These are phyloP conservation scores for Morella rubra DNA, from an alignment of 306 rosid genomes.

Conservation along the genomic window DNA sequence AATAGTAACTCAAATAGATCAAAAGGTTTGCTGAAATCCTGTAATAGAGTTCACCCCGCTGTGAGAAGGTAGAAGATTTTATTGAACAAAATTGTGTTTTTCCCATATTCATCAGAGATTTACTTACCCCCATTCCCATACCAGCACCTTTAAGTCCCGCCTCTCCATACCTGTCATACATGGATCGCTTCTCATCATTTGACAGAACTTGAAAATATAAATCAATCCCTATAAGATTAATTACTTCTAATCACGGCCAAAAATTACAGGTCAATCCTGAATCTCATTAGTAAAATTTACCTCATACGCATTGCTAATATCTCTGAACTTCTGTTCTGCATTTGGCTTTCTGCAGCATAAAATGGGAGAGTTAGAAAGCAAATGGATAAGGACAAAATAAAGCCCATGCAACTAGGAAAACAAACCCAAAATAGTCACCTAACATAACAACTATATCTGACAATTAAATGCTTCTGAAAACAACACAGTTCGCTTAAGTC, in stretches of 20 bases:
- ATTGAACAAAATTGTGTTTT: neutral
- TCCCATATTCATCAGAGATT: conserved; percentile 13
- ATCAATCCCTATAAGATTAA: conserved; percentile 21
- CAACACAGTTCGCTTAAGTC: too few species aligned
- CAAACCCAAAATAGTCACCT: conserved; percentile 1
- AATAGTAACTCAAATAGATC: conserved; percentile 61
- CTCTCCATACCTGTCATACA: conserved; percentile 93
- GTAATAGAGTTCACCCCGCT: conserved; percentile 7
- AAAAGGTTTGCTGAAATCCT: conserved; percentile 70
- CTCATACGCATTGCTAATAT: conserved; percentile 94
- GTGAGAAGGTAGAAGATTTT: conserved; percentile 14
- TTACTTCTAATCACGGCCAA: conserved; percentile 10
- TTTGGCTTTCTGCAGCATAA: conserved; percentile 68
- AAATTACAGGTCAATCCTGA: conserved; percentile 21
- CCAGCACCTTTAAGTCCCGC: conserved; percentile 95
- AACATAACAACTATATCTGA: neutral
- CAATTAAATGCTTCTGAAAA: neutral
- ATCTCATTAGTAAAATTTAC: conserved; percentile 36
- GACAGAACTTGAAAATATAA: conserved; percentile 74
- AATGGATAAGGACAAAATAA: neutral
- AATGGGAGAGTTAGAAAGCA: conserved; percentile 11
- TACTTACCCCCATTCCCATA: conserved; percentile 84
- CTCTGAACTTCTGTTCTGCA: conserved; percentile 91
- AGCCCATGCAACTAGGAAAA: conserved; percentile 14
- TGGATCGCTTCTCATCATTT: conserved; percentile 84